Base-by-base conservation (phyloP, 2,329 filamentous ascomycete species). In the Hymenoscyphus scutula region DNA sequence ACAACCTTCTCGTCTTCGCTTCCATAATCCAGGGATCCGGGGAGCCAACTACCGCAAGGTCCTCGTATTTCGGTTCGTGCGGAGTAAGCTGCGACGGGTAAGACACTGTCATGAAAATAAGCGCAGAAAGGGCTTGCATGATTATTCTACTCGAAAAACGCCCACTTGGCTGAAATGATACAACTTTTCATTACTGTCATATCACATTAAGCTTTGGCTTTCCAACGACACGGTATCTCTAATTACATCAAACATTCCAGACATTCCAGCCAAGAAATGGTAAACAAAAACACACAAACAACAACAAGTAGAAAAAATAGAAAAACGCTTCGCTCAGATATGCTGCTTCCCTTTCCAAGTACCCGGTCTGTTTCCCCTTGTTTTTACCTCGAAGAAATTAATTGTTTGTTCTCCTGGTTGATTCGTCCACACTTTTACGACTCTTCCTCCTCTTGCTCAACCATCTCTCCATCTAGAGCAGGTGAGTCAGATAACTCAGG, bases 291-390 rank as follows among this genome's bases (percentile, higher is more conserved):
- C 15, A 23, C 10, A 23, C 10, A 5, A n/a, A 23, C 11, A 13
- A 34, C 32, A 48, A 48, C 8, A 25, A 3, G n/a, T n/a, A n/a
- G n/a, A 45, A 48, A 5, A 41, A 23, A n/a, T 23, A 23, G 19
- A 6, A 48, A 48, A 48, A 48, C 41, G 41, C 41, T 48, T 25
- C 41, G 41, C 41, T 48, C 41, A 48, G 23, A 48, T 48, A 48
- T 48, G 41, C 41, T 45, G 41, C 41, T 48, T 25, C 19, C 41
- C 19, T 23, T 11, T 48, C 19, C 41, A 48, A 48, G 23, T 48
- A 48, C 41, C 23, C 41, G 41, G 23, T 11, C 41, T 11, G 41
- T 48, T 2, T 23, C 10, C 41, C 41, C 19, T 23, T 19, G 10
- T 23, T 11, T 19, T 48, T 11, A 11, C 7, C 41, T 48, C 3